A percentile compares a stretch with the other conserved stretches of the same genome.
These are phyloP conservation scores for Rhizophagus clarus DNA, from an alignment of 192 early-diverging fungal genomes.

Conservation along the genomic window DNA sequence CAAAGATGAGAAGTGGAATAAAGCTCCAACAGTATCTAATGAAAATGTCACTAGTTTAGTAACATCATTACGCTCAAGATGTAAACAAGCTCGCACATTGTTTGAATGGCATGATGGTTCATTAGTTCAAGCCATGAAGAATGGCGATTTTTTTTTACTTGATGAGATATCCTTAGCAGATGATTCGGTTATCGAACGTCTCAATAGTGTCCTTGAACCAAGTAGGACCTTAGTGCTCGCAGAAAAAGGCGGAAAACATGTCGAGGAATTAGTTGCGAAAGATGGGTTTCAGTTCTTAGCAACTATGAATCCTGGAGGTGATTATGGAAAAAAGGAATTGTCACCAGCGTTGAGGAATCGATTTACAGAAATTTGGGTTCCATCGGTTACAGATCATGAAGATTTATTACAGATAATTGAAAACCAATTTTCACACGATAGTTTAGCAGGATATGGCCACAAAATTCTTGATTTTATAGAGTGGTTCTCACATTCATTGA, in stretches of 20 bases:
- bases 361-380: conserved; percentile 98
- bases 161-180: conserved; percentile 99
- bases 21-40: not conserved
- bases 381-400: conserved; percentile 72
- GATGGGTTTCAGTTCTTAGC: conserved; percentile 89
- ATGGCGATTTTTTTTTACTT: conserved; percentile 87
- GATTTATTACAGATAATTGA: conserved; percentile 74
- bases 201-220: conserved; percentile 95
- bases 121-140: conserved; percentile 84
- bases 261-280: conserved; percentile 70
- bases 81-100: conserved; percentile 57
- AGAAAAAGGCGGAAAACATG: conserved; percentile 79
- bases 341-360: conserved; percentile 96
- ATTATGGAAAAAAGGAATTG: conserved; percentile 98
- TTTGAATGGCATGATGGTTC: conserved; percentile 99
- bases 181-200: conserved; percentile 95
- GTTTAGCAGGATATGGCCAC: conserved; percentile 47
- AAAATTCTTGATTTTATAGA: conserved; percentile 82
- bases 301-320: conserved; percentile 99
- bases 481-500: conserved; percentile 69
- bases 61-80: conserved; percentile 32
- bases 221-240: conserved; percentile 81
- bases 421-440: conserved; percentile 47
- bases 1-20: conserved; percentile 29
- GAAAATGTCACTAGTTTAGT: not conserved